Percentiles rank a stretch among this genome's conserved stretches.
These are phyloP conservation scores for Rhizoctonia solani DNA, from an alignment of 1,284 basidiomycete genomes.

Conservation along the genomic window DNA sequence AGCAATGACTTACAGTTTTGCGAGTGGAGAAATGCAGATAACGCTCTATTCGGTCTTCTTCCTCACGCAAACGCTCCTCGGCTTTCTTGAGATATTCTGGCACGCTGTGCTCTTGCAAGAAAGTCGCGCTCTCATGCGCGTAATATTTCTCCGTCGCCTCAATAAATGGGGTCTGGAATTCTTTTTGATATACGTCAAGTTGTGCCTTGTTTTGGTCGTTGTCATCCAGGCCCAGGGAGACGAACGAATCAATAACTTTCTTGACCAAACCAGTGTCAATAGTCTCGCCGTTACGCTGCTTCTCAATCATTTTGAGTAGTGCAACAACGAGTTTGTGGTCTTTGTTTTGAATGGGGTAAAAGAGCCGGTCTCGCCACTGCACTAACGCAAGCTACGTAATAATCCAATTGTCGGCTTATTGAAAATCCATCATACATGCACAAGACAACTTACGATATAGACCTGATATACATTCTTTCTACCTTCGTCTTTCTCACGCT, in stretches of 20 bases:
- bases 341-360: slow-evolving; percentile 82
- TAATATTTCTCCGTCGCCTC: slow-evolving; percentile 90
- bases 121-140: slow-evolving; percentile 86
- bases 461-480: slow-evolving; percentile 94
- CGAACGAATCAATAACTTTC: slow-evolving; percentile 95
- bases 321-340: slow-evolving; percentile 84
- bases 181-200: slow-evolving; percentile 91
- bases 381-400: slow-evolving; percentile 82
- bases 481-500: slow-evolving; percentile 97
- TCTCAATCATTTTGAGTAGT: slow-evolving; percentile 86
- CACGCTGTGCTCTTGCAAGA: slow-evolving; percentile 87
- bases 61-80: slow-evolving; percentile 89
- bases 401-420: not conserved
- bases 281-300: slow-evolving; percentile 91
- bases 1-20: slow-evolving; percentile 57
- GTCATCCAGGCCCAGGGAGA: slow-evolving; percentile 93
- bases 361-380: slow-evolving; percentile 94
- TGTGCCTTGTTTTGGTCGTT: slow-evolving; percentile 89
- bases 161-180: slow-evolving; percentile 91
- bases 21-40: slow-evolving; percentile 90
- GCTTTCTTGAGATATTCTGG: slow-evolving; percentile 98
- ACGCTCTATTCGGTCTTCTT: slow-evolving; percentile 93
- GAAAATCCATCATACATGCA: not conserved
- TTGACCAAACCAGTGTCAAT: slow-evolving; percentile 95
- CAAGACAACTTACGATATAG: slow-evolving; percentile 78